Evolutionary conservation across 2,329 filamentous ascomycete species (phyloP).

Genomic region (Ceratocystiopsis sp.): DNA sequence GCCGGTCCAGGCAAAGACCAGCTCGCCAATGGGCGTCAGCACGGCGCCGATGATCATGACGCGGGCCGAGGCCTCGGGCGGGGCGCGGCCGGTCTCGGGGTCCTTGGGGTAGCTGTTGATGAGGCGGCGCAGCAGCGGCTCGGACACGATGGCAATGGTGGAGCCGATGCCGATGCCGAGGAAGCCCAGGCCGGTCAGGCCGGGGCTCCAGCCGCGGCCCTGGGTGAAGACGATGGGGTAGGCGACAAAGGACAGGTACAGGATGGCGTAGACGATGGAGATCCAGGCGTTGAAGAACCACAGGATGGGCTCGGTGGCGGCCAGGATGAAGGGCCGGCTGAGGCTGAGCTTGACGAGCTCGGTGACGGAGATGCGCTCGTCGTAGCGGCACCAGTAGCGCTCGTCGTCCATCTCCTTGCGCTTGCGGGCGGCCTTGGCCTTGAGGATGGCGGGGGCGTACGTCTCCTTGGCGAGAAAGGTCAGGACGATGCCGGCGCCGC

Average conservation of each 20-base stretch:
- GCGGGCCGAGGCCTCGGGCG: slow-evolving; percentile 66
- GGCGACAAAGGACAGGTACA: slow-evolving; percentile 75
- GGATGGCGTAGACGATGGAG: slow-evolving; percentile 68
- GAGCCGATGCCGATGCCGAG: slow-evolving; percentile 51
- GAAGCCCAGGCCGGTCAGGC: slow-evolving; percentile 62
- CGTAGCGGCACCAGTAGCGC: slow-evolving; percentile 66
- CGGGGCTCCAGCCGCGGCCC: slow-evolving; percentile 58
- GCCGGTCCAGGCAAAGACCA: slow-evolving; percentile 81
- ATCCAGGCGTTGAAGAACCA: slow-evolving; percentile 56
- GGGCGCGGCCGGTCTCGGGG: slow-evolving; percentile 52
- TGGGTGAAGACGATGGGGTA: slow-evolving; percentile 72
- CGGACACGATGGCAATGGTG: slow-evolving; percentile 40
- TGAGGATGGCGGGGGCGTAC: slow-evolving; percentile 55
- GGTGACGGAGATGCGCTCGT: slow-evolving; percentile 47
- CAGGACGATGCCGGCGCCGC: slow-evolving; percentile 41
- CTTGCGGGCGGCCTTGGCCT: slow-evolving; percentile 43
- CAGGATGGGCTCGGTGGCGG: slow-evolving; percentile 64
- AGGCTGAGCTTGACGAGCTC: slow-evolving; percentile 59
- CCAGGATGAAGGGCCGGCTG: slow-evolving; percentile 59
- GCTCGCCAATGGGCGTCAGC: slow-evolving; percentile 58
- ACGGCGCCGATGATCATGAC: slow-evolving; percentile 65
- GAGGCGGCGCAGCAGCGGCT: slow-evolving; percentile 57
- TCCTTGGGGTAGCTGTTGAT: slow-evolving; percentile 64
- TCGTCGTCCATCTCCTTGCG: slow-evolving; percentile 54
- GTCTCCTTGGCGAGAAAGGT: slow-evolving; percentile 53